Percentiles rank a stretch among this genome's conserved stretches.
phyloP scores from a whole-genome alignment of 768 basidiomycete species.

The Russula brevipes region DNA sequence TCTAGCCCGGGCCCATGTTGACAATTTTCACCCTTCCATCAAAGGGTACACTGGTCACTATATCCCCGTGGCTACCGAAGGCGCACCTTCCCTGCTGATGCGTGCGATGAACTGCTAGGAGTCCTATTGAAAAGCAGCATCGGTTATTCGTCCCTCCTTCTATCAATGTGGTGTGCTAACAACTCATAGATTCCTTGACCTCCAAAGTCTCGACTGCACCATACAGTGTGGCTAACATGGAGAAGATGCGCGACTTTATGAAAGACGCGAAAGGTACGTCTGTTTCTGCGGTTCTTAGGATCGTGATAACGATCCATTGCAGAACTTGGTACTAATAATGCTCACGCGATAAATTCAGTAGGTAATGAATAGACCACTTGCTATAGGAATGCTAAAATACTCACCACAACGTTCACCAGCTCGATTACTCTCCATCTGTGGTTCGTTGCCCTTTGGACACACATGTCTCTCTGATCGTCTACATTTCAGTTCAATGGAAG shows the following conservation, averaged over 20 bases:
- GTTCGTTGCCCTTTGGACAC: background rate
- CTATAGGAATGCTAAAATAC: too few species aligned
- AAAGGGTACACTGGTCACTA: slow-evolving; percentile 18
- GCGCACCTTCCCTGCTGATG: background rate
- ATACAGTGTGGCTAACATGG: slow-evolving; percentile 7
- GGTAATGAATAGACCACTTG: too few species aligned
- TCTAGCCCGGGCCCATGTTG: background rate
- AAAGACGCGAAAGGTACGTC: background rate
- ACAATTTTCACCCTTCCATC: too few species aligned
- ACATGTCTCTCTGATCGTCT: too few species aligned
- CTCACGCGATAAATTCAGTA: too few species aligned
- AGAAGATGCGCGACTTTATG: slow-evolving; percentile 7
- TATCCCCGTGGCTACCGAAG: slow-evolving; percentile 5
- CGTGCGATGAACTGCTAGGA: slow-evolving; percentile 1
- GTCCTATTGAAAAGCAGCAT: slow-evolving; percentile 7
- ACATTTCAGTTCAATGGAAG: background rate
- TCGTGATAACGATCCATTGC: background rate
- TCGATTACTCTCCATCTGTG: slow-evolving; percentile 4
- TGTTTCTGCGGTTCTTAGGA: background rate
- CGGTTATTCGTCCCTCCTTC: background rate
- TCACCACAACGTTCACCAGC: too few species aligned
- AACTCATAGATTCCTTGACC: slow-evolving; percentile 4
- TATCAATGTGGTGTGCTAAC: background rate
- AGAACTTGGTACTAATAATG: too few species aligned
- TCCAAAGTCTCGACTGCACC: slow-evolving; percentile 12